Base-by-base conservation (phyloP, 345 rosid species). In the Syzygium aqueum region DNA sequence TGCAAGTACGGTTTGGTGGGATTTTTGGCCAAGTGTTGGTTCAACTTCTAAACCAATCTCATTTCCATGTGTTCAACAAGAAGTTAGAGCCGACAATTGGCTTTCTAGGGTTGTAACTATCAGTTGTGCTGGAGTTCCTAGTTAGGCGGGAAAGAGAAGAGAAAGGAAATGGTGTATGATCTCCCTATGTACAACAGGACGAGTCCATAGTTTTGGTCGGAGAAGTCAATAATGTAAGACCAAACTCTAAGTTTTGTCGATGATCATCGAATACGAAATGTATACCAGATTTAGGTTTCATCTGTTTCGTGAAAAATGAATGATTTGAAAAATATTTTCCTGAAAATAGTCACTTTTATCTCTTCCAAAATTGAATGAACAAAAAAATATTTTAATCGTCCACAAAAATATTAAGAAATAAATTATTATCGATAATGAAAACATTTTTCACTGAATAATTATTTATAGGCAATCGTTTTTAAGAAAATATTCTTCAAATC, bases 11-110 rank as follows among this genome's bases (percentile, higher is more conserved):
- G n/a, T 33, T 85, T 85, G 87, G 53, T 85, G 87, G 77, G 87
- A 85, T 63, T 30, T 63, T 53, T 16, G 13, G 28, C 12, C 4
- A 27, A 61, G 53, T 19, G 78, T 57, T 85, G 11, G 87, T 3
- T 85, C 77, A 85, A 85, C 87, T 25, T 61, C 87, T 85, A 33
- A 33, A 61, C 87, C 87, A 59, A 63, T 85, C 87, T 28, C 43
- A 50, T 61, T n/a, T 63, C 43, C 54, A 37, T 49, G 17, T 0
- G 30, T 17, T 33, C 33, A 40, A 53, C 25, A 37, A 8, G 23
- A 22, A 85, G 37, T 88, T 56, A 84, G 92, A 33, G 78, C 78
- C 33, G 22, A 33, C 16, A 17, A 67, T 67, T 67, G 46, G 46
- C 46, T 17, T 8, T 33, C 33, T 37, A 33, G 0, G 78, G 23